Base-by-base conservation (phyloP, 73 alveolate genomes). In the Paramecium tetraurelia region DNA sequence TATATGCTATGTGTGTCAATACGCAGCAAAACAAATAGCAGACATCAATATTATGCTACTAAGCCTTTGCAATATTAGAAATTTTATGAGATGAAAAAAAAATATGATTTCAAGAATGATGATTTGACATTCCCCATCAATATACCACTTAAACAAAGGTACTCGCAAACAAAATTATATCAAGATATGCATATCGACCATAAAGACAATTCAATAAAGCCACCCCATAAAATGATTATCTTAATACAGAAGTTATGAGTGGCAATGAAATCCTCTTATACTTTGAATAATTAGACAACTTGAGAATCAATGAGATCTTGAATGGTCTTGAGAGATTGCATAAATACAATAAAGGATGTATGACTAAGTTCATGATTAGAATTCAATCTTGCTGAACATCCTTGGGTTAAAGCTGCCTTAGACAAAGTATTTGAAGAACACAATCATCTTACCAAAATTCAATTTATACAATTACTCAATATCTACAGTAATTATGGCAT, bases 81-180 rank as follows among this genome's bases (percentile, higher is more conserved):
- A 80, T 40, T 24, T 48, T 27, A 27, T 31, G 57, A 44, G n/a
- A 43, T 80, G 29, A 80, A 14, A 48, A 80, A 80, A 48, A 80
- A 80, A 35, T 38, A 44, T 80, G 90, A 80, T 80, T 80, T 80
- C 75, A 80, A 80, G 46, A 80, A 80, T 80, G 76, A 29, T 44
- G 90, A 80, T 24, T 46, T 80, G 43, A 41, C 75, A 10, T 80
- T 80, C 29, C 90, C 90, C 1, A 80, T 80, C 58, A 80, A 80
- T 46, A 80, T 80, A 3, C 90, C 90, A 18, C n/a, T 80, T 8
- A 80, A 80, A 80, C 46, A 43, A 11, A 80, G 90, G 57, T 63
- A 63, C 4, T 31, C 24, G 7, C 7, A 14, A 31, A 27, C 8
- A 27, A 14, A 9, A 63, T 18, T 18, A 53, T n/a, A 29, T 27